Evolutionary conservation across 208 protist genomes (phyloP), one percentile per base, ranked within the genome.

Genomic region (Trypanosoma scelopori): DNA sequence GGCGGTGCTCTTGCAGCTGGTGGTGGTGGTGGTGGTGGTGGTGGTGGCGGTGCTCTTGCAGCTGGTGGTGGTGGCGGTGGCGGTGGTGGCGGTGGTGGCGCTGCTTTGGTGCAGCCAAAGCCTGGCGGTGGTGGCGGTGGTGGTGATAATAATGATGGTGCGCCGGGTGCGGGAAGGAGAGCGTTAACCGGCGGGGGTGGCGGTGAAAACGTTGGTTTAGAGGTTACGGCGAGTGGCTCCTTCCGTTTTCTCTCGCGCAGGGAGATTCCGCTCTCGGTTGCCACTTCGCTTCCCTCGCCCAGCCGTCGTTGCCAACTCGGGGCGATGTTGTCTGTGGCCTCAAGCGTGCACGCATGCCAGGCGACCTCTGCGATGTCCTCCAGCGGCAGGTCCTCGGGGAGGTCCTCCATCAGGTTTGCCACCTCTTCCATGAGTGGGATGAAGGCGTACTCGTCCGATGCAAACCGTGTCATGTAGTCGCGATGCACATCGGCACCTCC

Each of bases 341-440:
- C 64, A 42, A 78, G 43, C 27, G 53, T 71, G 61, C 69, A 71
- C 3, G 48, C 66, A 22, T 78, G 30, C 49, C 79, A 78, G 13
- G 53, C 68, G 49, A 79, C 57, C 22, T 67, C 65, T 9, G 73
- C 73, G 57, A 79, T 79, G 35, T 55, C 73, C 46, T 74, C 73
- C 15, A 79, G 48, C 27, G 82, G 82, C n/a, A 88, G 60, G 20
- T 88, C 65, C 25, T 76, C 71, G 0, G 82, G 82, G 1, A 88
- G 55, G 56, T 88, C 82, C 6, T 74, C 55, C 75, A 84, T 56
- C 9, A 88, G 51, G 61, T 84, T 74, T 35, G 71, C 72, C 20
- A 69, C 68, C 42, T 49, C 65, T 41, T 66, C 65, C 64, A 71
- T 68, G 16, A 73, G 61, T 25, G 71, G 71, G 18, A 71, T 32